Evolutionary conservation across 2,329 filamentous ascomycete species (phyloP), one percentile per base, ranked within the genome.

Genomic region (Pseudogymnoascus sp.): DNA sequence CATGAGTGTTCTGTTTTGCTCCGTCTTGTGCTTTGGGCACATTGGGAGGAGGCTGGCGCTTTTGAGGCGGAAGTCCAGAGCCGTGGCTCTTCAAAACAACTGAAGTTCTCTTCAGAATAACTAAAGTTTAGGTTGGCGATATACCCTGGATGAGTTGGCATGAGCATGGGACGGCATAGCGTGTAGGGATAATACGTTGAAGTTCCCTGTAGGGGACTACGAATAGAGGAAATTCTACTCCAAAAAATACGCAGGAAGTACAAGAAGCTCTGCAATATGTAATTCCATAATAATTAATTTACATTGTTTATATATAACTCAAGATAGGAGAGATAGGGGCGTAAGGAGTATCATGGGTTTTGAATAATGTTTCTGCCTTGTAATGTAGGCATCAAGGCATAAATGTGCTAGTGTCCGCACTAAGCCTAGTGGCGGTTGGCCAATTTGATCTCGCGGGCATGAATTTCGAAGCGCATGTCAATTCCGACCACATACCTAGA

Each of bases 1-100:
- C 72, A 82, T 93, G 23, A 96, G 92, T 72, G 92, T 98, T 25
- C 78, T 99, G 61, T 99, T 97, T 74, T 97, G 95, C 77, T 96
- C 91, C 72, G 92, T 91, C 70, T 85, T 98, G 8, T 97, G 93
- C 77, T 97, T 99, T 80, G 95, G 95, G 10, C 98, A 96, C 73
- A 92, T 99, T 72, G 95, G 95, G 11, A 82, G 95, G 67, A 83
- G 90, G 67, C 77, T 98, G 68, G 87, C 88, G n/a, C 76, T 14
- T 28, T 28, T 61, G 19, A 89, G 75, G 19, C 34, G 60, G 6
- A 61, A 43, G 60, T 61, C 60, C 8, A 61, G 19, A 43, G 60
- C 31, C 1, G 37, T n/a, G 34, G 48, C 48, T 31, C 48, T 57
- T 57, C 48, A 57, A 34, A 57, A 57, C 48, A 57, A 57, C 48